These are phyloP conservation scores for Lactuca saligna DNA, from an alignment of 129 eudicot species.

Conservation along the genomic window DNA sequence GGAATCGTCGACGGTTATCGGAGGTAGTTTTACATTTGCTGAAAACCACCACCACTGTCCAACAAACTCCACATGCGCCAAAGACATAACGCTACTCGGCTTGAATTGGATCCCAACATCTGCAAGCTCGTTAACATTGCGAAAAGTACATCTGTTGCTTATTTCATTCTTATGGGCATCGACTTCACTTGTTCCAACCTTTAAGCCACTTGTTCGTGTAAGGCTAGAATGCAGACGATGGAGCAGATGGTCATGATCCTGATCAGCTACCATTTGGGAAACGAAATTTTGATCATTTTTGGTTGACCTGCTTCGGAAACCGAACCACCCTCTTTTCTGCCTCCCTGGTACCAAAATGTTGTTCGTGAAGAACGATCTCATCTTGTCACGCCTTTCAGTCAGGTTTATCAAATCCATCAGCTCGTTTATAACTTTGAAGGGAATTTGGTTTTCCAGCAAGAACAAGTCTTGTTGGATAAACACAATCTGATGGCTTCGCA, in stretches of 20 bases:
- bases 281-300: neutral
- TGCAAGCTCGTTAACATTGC: slow-evolving; percentile 25
- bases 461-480: slow-evolving; percentile 35
- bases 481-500: slow-evolving; percentile 26
- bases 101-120: slow-evolving; percentile 35
- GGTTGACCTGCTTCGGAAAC: neutral
- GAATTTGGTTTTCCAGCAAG: slow-evolving; percentile 46
- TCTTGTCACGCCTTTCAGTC: neutral
- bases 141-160: slow-evolving; percentile 26
- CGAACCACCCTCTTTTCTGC: slow-evolving; percentile 3
- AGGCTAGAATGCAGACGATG: slow-evolving; percentile 12
- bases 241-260: neutral
- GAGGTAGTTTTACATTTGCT: slow-evolving; percentile 30
- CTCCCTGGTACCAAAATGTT: slow-evolving; percentile 5
- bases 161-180: neutral
- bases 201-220: neutral
- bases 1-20: slow-evolving; percentile 31
- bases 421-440: slow-evolving; percentile 27
- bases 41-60: neutral
- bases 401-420: neutral
- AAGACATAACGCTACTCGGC: slow-evolving; percentile 10
- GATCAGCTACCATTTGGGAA: neutral
- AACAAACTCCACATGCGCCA: slow-evolving; percentile 9
- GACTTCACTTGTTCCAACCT: neutral
- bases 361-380: slow-evolving; percentile 4